These are phyloP conservation scores for Penicillium cosmopolitanum DNA, from an alignment of 495 filamentous ascomycete genomes.

Conservation along the genomic window DNA sequence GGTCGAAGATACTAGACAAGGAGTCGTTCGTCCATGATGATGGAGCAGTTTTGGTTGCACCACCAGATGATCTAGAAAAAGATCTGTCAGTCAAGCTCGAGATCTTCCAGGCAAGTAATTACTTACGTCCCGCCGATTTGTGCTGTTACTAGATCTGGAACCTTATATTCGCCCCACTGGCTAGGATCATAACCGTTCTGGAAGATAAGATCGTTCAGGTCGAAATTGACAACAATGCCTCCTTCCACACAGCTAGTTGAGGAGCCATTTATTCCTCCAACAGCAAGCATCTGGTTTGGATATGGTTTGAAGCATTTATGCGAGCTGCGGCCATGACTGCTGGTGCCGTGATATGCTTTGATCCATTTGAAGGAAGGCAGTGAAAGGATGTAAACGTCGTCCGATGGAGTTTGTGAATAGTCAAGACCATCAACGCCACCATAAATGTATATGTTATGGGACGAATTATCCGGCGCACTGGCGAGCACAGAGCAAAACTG, in stretches of 20 bases:
- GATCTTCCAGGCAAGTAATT: neutral
- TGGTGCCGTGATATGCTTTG: constrained; percentile 53
- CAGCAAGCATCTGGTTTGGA: constrained; percentile 71
- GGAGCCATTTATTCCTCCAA: constrained; percentile 58
- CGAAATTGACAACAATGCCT: constrained; percentile 64
- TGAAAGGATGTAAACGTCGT: constrained; percentile 75
- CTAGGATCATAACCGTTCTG: constrained; percentile 63
- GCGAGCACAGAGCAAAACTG: constrained; percentile 70
- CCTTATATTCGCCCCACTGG: constrained; percentile 59
- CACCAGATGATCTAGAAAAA: constrained; percentile 48
- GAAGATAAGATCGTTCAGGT: constrained; percentile 62
- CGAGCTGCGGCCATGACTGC: constrained; percentile 55
- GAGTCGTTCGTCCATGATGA: constrained; percentile 53
- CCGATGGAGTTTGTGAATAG: constrained; percentile 41
- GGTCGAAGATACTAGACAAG: constrained; percentile 57
- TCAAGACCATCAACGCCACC: constrained; percentile 65
- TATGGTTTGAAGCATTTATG: constrained; percentile 71
- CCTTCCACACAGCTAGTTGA: constrained; percentile 50
- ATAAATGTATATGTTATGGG: constrained; percentile 76
- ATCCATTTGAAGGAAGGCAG: constrained; percentile 80
- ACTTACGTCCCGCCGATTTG: constrained; percentile 66
- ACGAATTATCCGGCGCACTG: constrained; percentile 60
- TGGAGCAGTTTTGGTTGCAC: constrained; percentile 58
- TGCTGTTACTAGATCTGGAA: constrained; percentile 58
- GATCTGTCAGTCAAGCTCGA: neutral